These are phyloP conservation scores for Aspergillus alliaceus DNA, from an alignment of 2,329 filamentous ascomycete genomes.

Conservation along the genomic window DNA sequence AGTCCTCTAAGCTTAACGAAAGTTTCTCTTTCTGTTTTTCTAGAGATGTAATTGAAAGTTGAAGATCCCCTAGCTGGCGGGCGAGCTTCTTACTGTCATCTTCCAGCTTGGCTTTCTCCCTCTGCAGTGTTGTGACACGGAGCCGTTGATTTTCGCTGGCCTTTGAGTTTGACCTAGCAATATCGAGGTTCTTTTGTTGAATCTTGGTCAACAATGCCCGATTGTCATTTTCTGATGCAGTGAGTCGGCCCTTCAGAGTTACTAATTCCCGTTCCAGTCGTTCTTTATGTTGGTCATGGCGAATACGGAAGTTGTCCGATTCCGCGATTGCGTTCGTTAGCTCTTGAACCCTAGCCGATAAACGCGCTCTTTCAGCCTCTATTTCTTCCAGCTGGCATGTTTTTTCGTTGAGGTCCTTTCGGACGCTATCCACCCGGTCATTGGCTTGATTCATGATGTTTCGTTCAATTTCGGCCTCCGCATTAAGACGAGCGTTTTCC, in stretches of 20 bases:
- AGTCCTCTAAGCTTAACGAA: slow-evolving; percentile 80
- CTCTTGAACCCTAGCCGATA: slow-evolving; percentile 78
- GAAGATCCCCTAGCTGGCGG: slow-evolving; percentile 82
- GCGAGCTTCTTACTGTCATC: slow-evolving; percentile 78
- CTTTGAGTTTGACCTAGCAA: slow-evolving; percentile 83
- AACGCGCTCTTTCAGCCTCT: slow-evolving; percentile 73
- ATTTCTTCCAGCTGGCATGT: slow-evolving; percentile 74
- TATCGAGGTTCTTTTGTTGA: slow-evolving; percentile 95
- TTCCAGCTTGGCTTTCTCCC: slow-evolving; percentile 79
- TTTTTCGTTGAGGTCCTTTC: slow-evolving; percentile 77
- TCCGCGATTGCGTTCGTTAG: slow-evolving; percentile 85
- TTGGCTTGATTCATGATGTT: slow-evolving; percentile 74
- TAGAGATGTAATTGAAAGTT: slow-evolving; percentile 76
- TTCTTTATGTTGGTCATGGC: slow-evolving; percentile 92
- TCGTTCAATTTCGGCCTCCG: slow-evolving; percentile 77
- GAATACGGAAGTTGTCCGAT: slow-evolving; percentile 83
- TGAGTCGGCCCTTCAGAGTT: slow-evolving; percentile 83
- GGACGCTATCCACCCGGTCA: slow-evolving; percentile 75
- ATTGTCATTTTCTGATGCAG: slow-evolving; percentile 95
- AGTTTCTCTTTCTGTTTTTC: slow-evolving; percentile 96
- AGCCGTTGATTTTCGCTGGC: slow-evolving; percentile 80
- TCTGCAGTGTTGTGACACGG: slow-evolving; percentile 72
- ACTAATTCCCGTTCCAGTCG: slow-evolving; percentile 86
- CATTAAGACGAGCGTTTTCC: slow-evolving; percentile 81
- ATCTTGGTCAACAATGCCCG: slow-evolving; percentile 93